Base-by-base conservation (phyloP, 2,329 filamentous ascomycete species). In the Plenodomus tracheiphilus region DNA sequence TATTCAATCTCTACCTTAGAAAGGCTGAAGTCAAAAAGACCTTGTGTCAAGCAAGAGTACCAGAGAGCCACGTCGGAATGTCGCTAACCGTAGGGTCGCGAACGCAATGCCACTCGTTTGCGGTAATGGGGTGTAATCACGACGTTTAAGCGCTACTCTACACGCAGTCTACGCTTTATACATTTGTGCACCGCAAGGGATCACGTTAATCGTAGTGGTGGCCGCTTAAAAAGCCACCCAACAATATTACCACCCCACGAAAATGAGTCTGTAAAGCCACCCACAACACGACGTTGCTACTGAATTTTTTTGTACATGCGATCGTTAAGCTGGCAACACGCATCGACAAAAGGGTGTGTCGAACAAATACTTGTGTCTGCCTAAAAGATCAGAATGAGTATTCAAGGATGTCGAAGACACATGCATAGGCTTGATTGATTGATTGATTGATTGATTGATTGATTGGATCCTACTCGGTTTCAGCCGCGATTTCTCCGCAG, bases 81-180 rank as follows among this genome's bases (percentile, higher is more conserved):
- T 37, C 17, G 10, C 42, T 39, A 6, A 39, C 35, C 32, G 17
- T 13, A 39, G 35, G 35, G 42, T 44, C 35, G 36, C 19, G 16
- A 48, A 48, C 41, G 35, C 28, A 28, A n/a, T n/a, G 37, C 41
- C 20, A 49, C 41, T 44, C 2, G 46, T 28, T 18, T 49, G 30
- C 16, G 10, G 41, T 2, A 2, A 37, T 5, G 17, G 41, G 13
- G 22, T 44, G 20, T 41, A 44, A 41, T 25, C n/a, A 49, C 28
- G 16, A 44, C 16, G 20, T 49, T 30, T 8, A 21, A 32, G 41
- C 37, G 28, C 17, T 44, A 44, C 41, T 41, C 41, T 41, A 41
- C 37, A 22, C 21, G 28, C 16, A 44, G 41, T 49, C 30, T 19
- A 49, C 36, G 11, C 41, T 44, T 49, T 49, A 44, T 44, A 49